These are phyloP conservation scores for Thermothielavioides terrestris DNA, from an alignment of 495 filamentous ascomycete genomes.

Conservation along the genomic window DNA sequence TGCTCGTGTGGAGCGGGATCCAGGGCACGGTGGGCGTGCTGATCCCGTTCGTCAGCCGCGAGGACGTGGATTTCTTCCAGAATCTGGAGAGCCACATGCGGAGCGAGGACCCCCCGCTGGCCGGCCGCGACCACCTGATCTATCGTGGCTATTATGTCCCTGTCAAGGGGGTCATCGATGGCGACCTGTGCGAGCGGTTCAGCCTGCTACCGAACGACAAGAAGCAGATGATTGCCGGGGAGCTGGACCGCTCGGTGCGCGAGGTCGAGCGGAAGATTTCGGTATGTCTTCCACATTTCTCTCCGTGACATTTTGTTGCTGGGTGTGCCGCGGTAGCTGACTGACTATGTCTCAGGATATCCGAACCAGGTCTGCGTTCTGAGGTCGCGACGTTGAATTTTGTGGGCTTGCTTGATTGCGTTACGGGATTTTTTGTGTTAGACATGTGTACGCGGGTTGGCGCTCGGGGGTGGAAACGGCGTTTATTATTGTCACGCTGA, in stretches of 20 bases:
- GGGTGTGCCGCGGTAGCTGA: too few relatives aligned
- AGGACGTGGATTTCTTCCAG: constrained; percentile 97
- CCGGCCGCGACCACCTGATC: constrained; percentile 49
- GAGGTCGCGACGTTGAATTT: constrained; percentile 11
- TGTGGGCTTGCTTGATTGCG: background rate
- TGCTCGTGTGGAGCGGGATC: constrained; percentile 87
- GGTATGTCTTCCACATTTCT: constrained; percentile 44
- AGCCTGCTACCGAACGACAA: constrained; percentile 70
- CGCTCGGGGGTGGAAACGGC: background rate
- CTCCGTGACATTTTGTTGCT: background rate
- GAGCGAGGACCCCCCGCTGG: constrained; percentile 54
- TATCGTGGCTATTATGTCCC: constrained; percentile 96
- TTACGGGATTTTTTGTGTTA: background rate
- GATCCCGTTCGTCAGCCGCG: constrained; percentile 79
- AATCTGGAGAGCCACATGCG: constrained; percentile 80
- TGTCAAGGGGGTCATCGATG: constrained; percentile 93
- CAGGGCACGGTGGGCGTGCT: constrained; percentile 90
- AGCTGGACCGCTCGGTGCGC: constrained; percentile 79
- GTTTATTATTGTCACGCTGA: constrained; percentile 5
- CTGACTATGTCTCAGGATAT: constrained; percentile 55
- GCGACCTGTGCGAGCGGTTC: constrained; percentile 94
- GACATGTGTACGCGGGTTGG: constrained; percentile 5
- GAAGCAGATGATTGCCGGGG: constrained; percentile 89
- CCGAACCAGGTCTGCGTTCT: constrained; percentile 81
- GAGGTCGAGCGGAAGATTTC: constrained; percentile 95